A percentile compares a stretch with the other conserved stretches of the same genome.
These are phyloP conservation scores for Clarireedia sp. DNA, from an alignment of 2,329 filamentous ascomycete species.

Conservation along the genomic window DNA sequence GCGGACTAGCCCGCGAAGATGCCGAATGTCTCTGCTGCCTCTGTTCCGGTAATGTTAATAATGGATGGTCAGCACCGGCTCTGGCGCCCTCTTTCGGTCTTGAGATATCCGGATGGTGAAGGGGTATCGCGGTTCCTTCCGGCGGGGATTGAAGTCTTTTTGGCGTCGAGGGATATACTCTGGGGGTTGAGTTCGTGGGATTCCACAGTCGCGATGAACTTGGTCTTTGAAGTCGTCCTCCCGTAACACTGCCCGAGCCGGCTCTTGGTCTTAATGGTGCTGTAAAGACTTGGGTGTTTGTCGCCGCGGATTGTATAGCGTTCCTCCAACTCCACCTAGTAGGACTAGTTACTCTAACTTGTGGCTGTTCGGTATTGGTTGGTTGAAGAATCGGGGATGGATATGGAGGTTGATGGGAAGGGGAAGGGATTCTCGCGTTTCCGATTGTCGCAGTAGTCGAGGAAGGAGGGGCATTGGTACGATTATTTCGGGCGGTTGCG, in stretches of 20 bases:
- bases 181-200: constrained; percentile 52
- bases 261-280: constrained; percentile 22
- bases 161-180: constrained; percentile 20
- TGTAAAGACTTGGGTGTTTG: constrained; percentile 5
- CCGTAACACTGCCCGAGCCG: constrained; percentile 21
- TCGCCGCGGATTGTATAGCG: constrained; percentile 23
- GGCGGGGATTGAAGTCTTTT: constrained; percentile 13
- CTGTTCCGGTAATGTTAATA: constrained; percentile 49
- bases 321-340: constrained; percentile 29
- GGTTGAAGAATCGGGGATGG: constrained; percentile 15
- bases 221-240: constrained; percentile 19
- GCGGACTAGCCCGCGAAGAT: constrained; percentile 34
- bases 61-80: constrained; percentile 35
- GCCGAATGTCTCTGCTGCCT: constrained; percentile 44
- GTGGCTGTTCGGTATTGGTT: constrained; percentile 16
- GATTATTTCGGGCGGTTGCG: neutral
- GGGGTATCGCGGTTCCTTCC: constrained; percentile 24
- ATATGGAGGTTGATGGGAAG: constrained; percentile 26
- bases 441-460: constrained; percentile 15
- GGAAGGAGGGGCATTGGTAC: constrained; percentile 13
- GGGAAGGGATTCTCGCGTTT: constrained; percentile 25
- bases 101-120: constrained; percentile 26
- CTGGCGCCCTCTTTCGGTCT: constrained; percentile 20
- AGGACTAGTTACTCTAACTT: constrained; percentile 39
- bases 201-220: constrained; percentile 45